Base-by-base conservation (phyloP, 1,284 basidiomycete species). In the Exobasidium rhododendri region DNA sequence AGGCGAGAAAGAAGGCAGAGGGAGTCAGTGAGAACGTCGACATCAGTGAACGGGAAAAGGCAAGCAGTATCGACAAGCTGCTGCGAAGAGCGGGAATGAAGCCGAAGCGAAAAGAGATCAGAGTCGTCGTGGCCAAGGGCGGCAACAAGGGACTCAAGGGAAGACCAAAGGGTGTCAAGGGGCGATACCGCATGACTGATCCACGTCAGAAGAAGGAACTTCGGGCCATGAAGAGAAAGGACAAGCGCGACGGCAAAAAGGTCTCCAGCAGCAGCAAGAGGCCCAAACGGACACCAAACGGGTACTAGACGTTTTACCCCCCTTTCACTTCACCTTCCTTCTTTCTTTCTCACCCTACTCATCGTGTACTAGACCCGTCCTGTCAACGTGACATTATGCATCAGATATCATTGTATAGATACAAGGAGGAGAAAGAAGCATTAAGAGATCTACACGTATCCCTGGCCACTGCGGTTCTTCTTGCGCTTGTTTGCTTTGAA, bases 1-100 rank as follows among this genome's bases (percentile, higher is more conserved):
- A 92, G 81, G 92, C 92, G 14, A 88, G 92, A 85, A 93, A 91
- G 83, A 97, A 96, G 83, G 96, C 94, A 1, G 94, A 97, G 76
- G 92, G 91, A 59, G 87, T 90, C 65, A 91, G 90, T 20, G 84
- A 87, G 17, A 94, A 97, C 74, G 86, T 97, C 82, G 89, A 91
- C 29, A 65, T 79, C 30, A 58, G 71, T 11, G 94, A 98, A 82
- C 85, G 88, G 63, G 94, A 97, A 79, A 97, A 97, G 82, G 92
- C 94, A 5, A 86, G 87, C 67, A 90, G 91, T 78, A 94, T 99
- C 62, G 89, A 91, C 76, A 94, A 94, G 80, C 81, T 97, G 32
- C 89, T 99, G 85, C 85, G 85, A 43, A 78, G 77, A 47, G 85
- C 87, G 31, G 85, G 84, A 56, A 85, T 85, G 61, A 85, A 85